Percentiles rank a stretch among this genome's conserved stretches.
These are phyloP conservation scores for Heliamphora pulchella DNA, from an alignment of 179 eudicot genomes.

Conservation along the genomic window DNA sequence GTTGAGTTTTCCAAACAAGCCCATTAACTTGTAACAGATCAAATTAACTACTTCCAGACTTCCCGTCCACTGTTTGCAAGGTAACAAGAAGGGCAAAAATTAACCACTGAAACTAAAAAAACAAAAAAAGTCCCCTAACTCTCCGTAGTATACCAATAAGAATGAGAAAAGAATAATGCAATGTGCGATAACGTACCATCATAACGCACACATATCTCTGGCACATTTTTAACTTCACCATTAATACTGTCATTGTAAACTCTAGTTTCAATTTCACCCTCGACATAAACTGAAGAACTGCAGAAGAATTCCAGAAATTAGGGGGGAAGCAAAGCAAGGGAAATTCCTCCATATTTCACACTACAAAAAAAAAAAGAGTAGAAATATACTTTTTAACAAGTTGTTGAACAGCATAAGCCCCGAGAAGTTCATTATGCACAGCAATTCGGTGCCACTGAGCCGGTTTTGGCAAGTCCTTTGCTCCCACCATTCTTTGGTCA, in stretches of 20 bases:
- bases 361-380: not conserved
- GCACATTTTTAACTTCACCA: constrained; percentile 66
- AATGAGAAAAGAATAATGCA: not conserved
- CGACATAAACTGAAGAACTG: constrained; percentile 94
- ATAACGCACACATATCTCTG: constrained; percentile 79
- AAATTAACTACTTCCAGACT: not conserved
- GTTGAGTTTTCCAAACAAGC: too few species aligned
- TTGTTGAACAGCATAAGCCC: constrained; percentile 83
- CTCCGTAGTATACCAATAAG: not conserved
- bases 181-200: constrained; percentile 52
- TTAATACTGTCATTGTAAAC: constrained; percentile 78
- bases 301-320: constrained; percentile 27
- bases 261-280: constrained; percentile 94
- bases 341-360: not conserved
- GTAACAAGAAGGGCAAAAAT: not conserved
- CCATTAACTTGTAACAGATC: too few species aligned
- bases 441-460: constrained; percentile 96
- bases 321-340: constrained; percentile 4
- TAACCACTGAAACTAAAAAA: not conserved
- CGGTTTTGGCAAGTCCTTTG: constrained; percentile 61
- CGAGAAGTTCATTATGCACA: constrained; percentile 76
- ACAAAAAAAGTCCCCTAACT: not conserved
- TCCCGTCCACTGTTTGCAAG: not conserved
- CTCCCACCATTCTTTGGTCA: constrained; percentile 58
- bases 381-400: constrained; percentile 60